Evolutionary conservation across 257 asterid species (phyloP).

Genomic region (Gentiana dahurica): DNA sequence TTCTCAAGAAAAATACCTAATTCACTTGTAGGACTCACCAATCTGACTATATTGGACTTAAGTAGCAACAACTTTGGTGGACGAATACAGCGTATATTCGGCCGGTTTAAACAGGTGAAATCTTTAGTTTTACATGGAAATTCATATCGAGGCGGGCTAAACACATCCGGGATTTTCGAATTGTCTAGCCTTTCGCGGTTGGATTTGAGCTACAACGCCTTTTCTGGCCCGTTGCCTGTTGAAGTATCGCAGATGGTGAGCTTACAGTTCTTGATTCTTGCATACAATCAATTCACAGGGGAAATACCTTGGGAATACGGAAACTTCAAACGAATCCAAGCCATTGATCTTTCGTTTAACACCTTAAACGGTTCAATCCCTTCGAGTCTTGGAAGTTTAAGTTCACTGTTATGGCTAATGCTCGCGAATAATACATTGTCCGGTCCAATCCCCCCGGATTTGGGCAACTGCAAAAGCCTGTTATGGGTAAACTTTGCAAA

Average conservation of each 20-base stretch:
- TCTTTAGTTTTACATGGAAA: slow-evolving; percentile 60
- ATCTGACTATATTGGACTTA: slow-evolving; percentile 55
- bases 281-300: slow-evolving; percentile 62
- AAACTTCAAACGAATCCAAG: slow-evolving; percentile 51
- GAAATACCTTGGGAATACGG: slow-evolving; percentile 70
- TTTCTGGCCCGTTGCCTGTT: slow-evolving; percentile 59
- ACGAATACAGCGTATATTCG: slow-evolving; percentile 54
- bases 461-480: slow-evolving; percentile 30
- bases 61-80: slow-evolving; percentile 66
- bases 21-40: slow-evolving; percentile 29
- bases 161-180: slow-evolving; percentile 45
- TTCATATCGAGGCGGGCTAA: slow-evolving; percentile 48
- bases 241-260: slow-evolving; percentile 44
- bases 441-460: slow-evolving; percentile 33
- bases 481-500: slow-evolving; percentile 33
- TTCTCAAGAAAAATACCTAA: slow-evolving; percentile 75
- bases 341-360: slow-evolving; percentile 82
- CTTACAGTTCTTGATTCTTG: slow-evolving; percentile 61
- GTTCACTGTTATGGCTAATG: slow-evolving; percentile 27
- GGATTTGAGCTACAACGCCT: slow-evolving; percentile 70
- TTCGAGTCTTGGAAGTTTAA: slow-evolving; percentile 26
- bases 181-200: slow-evolving; percentile 48
- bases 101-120: slow-evolving; percentile 47
- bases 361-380: slow-evolving; percentile 38
- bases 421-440: slow-evolving; percentile 29